These are phyloP conservation scores for Graphium sp. DNA, from an alignment of 2,329 filamentous ascomycete species.

Conservation along the genomic window DNA sequence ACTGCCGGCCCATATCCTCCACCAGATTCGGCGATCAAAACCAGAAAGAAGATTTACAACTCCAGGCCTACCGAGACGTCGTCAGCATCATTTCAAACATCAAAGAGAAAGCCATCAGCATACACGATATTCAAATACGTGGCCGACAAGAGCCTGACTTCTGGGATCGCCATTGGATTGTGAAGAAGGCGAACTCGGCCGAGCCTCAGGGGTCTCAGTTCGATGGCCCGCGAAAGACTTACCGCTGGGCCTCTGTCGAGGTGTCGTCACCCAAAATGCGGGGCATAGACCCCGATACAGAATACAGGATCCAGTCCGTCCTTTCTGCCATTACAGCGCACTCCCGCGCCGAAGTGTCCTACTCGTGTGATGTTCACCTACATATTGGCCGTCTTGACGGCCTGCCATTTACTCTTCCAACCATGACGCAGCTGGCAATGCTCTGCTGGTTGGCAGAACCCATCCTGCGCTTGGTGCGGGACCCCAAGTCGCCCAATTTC, in stretches of 20 bases:
- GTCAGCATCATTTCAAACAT: slow-evolving; percentile 10
- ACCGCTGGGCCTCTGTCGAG: slow-evolving; percentile 17
- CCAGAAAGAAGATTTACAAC: slow-evolving; percentile 6
- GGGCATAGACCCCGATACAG: slow-evolving; percentile 9
- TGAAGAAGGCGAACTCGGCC: slow-evolving; percentile 22
- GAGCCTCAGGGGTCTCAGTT: too few relatives aligned
- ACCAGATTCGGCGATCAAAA: slow-evolving; percentile 1
- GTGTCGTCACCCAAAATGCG: slow-evolving; percentile 17
- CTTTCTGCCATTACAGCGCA: slow-evolving; percentile 9
- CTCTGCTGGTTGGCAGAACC: slow-evolving; percentile 20
- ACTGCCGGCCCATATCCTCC: slow-evolving; percentile 4
- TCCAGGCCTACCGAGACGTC: slow-evolving; percentile 9
- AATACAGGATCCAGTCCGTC: slow-evolving; percentile 9
- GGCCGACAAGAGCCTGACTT: slow-evolving; percentile 12
- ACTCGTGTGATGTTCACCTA: slow-evolving; percentile 20
- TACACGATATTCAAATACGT: slow-evolving; percentile 9
- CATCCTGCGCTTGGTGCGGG: slow-evolving; percentile 15
- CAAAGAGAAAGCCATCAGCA: slow-evolving; percentile 11
- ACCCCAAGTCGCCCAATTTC: slow-evolving; percentile 19
- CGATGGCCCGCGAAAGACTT: slow-evolving; percentile 10
- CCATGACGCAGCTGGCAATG: slow-evolving; percentile 16
- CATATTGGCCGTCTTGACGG: slow-evolving; percentile 19
- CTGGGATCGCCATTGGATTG: slow-evolving; percentile 19
- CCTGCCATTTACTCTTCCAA: slow-evolving; percentile 12
- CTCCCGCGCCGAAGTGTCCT: slow-evolving; percentile 15